Conservation (phyloP, 202 grass and related monocot species). For the Carex sylvatica region DNA sequence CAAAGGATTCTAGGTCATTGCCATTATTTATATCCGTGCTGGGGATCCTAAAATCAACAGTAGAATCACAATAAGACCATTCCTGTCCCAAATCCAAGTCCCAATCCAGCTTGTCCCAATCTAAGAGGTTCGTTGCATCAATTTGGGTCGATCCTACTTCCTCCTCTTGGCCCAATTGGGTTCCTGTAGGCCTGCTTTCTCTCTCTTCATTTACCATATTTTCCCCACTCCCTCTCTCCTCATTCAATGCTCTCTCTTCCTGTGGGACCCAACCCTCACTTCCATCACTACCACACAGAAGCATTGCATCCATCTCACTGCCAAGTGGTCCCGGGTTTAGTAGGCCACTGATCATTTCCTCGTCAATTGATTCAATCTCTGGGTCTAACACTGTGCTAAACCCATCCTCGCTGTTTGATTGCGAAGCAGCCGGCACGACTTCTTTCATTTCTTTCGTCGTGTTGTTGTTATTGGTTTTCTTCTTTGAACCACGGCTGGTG, state of each 20-base stretch:
- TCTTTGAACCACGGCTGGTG: slow-evolving; percentile 32
- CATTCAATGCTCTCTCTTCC: slow-evolving; percentile 1
- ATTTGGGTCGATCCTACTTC: slow-evolving; percentile 15
- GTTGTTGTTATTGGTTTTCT: not conserved
- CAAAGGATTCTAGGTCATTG: slow-evolving; percentile 48
- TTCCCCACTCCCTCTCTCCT: not conserved
- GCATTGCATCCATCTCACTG: slow-evolving; percentile 43
- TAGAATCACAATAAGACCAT: not conserved
- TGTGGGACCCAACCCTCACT: not conserved
- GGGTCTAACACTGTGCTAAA: slow-evolving; percentile 54
- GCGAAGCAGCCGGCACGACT: slow-evolving; percentile 23
- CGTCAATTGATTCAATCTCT: slow-evolving; percentile 36
- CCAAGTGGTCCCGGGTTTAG: slow-evolving; percentile 25
- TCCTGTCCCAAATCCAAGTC: slow-evolving; percentile 42
- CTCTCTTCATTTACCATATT: not conserved
- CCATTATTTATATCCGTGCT: slow-evolving; percentile 5
- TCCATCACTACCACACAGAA: not conserved
- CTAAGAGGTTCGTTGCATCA: slow-evolving; percentile 39
- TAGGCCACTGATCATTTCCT: slow-evolving; percentile 22
- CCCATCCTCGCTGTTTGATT: slow-evolving; percentile 36
- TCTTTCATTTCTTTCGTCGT: not conserved
- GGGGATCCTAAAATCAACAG: not conserved
- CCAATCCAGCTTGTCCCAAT: slow-evolving; percentile 65
- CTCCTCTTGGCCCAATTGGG: not conserved
- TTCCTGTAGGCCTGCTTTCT: not conserved